Evolutionary conservation across 352 stramenopile species (phyloP), one percentile per base, ranked within the genome.

Genomic region (Discostella stelligera): DNA sequence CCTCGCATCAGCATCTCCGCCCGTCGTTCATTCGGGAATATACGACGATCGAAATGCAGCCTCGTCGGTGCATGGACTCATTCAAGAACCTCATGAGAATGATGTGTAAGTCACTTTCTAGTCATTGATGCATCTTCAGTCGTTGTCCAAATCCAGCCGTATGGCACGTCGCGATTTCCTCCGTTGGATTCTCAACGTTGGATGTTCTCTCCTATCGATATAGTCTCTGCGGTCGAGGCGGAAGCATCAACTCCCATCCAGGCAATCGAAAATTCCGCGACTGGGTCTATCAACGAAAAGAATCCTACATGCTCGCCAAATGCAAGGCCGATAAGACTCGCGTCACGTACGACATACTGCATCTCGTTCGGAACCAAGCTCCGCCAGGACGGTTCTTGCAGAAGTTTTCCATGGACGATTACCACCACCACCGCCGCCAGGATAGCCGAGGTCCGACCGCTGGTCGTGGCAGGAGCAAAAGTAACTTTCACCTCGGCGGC

Each of bases 381-480:
- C 87, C 87, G 21, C 73, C 80, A 16, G 88, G 88, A 13, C 76
- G 84, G 21, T 93, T 93, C 65, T 71, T 93, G 9, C 75, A 86
- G 59, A 84, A 60, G 52, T 44, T 44, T 10, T 1, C 37, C 37
- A 14, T 44, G 7, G 37, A 44, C 37, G 7, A 44, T 14, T 2
- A 14, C 7, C 27, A 32, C 5, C 27, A 32, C 27, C 27, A 32
- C 27, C 5, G 5, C 27, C 5, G 5, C 27, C 27, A 32, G 27
- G 27, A 32, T 32, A 32, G 27, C 27, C 2, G 27, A 32, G 77
- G 70, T n/a, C n/a, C n/a, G n/a, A 46, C 62, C 9, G 21, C 9
- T 46, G 77, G 83, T 54, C 18, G 49, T 7, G 37, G 21, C 4
- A 48, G 49, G 6, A 65, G 53, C 16, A 73, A 56, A 48, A 50